These are phyloP conservation scores for Barnettozyma hawaiiensis DNA, from an alignment of 1,139 yeast species.

Conservation along the genomic window DNA sequence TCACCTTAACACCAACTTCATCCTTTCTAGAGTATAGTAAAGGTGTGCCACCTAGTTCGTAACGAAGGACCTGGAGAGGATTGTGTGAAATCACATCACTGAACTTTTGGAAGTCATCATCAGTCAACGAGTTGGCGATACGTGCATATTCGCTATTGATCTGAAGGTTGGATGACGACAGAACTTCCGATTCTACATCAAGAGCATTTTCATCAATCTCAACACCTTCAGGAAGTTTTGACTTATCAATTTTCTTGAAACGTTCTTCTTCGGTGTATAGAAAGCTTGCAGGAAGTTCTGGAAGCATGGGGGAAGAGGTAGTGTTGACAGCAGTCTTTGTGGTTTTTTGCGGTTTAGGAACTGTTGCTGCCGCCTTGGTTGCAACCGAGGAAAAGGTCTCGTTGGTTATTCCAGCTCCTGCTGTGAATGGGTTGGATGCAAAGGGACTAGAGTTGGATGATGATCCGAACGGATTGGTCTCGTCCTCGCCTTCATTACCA, in stretches of 20 bases:
- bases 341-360: constrained; percentile 16
- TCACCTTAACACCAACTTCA: constrained; percentile 27
- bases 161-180: constrained; percentile 25
- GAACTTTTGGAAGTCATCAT: constrained; percentile 72
- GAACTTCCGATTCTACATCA: constrained; percentile 35
- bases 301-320: constrained; percentile 28
- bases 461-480: constrained; percentile 31
- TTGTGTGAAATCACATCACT: constrained; percentile 70
- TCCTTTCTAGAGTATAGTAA: constrained; percentile 60
- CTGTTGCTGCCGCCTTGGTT: constrained; percentile 23
- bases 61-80: constrained; percentile 81
- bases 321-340: constrained; percentile 24
- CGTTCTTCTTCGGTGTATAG: constrained; percentile 65
- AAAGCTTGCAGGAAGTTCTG: constrained; percentile 57
- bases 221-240: constrained; percentile 40
- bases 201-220: constrained; percentile 30
- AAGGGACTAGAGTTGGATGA: constrained; percentile 26
- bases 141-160: constrained; percentile 33
- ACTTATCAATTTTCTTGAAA: constrained; percentile 31
- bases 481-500: constrained; percentile 28
- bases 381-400: constrained; percentile 21
- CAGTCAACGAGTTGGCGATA: constrained; percentile 47
- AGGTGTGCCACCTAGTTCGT: constrained; percentile 72
- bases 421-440: constrained; percentile 11
- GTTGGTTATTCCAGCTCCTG: neutral